Base-by-base conservation (phyloP, 768 basidiomycete genomes). In the Boletus pseudopeckii region DNA sequence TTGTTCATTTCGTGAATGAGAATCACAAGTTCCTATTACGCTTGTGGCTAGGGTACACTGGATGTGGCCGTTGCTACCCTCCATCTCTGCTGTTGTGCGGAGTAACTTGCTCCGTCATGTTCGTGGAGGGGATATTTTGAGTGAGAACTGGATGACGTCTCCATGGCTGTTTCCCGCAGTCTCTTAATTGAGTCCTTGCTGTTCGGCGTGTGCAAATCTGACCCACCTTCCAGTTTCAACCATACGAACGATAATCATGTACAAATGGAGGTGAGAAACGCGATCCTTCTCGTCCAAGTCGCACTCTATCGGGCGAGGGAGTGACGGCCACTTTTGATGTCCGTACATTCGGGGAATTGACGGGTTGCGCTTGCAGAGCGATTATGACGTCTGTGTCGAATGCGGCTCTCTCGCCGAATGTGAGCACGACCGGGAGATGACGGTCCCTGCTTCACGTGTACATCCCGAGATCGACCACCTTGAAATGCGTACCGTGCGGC, bases 371-470 rank as follows among this genome's bases (percentile, higher is more conserved):
- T 55, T 62, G 47, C 67, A 90, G 85, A 84, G 79, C 46, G 89
- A 92, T 55, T 85, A 80, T 64, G 75, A 82, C 64, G 90, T 92
- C 17, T 92, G 90, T 62, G 64, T 76, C 5, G 75, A 75, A 53
- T 92, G 90, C 64, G 90, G 90, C 24, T 82, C 84, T 2, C 65
- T 89, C 14, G 63, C 71, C 9, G 80, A 85, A 65, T 92, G 90
- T 59, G 62, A 67, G n/a, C 90, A 92, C 64, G 90, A 84, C 56
- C 70, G 66, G 28, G 70, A 71, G n/a, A 42, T 34, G 40, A 55
- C 9, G 13, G 46, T n/a, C 39, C 45, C 45, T 45, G 37, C 7
- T 13, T 44, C 41, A 9, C 47, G 41, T 20, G 44, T 49, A 8
- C 55, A 53, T 40, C 54, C 55, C 50, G 49, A 44, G 42, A 76